Percentiles rank a stretch among this genome's conserved stretches.
Conservation (phyloP, 805 yeast genomes). For the Kuraishia floccosa region DNA sequence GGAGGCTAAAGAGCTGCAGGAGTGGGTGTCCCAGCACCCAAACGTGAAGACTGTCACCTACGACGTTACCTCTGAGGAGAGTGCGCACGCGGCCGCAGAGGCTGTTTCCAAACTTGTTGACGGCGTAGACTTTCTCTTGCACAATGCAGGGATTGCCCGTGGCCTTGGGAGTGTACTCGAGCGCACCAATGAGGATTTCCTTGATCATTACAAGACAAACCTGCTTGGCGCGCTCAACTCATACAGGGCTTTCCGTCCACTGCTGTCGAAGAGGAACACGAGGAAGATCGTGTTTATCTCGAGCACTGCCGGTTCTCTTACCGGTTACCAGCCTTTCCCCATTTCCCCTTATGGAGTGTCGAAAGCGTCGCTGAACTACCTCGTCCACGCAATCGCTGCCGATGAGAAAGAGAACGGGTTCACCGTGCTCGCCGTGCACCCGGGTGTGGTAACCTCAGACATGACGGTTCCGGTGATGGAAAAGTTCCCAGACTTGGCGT, state of each 20-base stretch:
- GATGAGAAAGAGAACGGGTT: conserved; percentile 15
- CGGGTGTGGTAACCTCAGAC: conserved; percentile 27
- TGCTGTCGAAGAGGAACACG: conserved; percentile 8
- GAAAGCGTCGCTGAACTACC: conserved; percentile 25
- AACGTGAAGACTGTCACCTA: background rate
- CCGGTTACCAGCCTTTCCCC: conserved; percentile 6
- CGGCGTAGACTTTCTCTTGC: conserved; percentile 1
- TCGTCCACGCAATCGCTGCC: conserved; percentile 13
- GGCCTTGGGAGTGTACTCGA: background rate
- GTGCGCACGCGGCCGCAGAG: background rate
- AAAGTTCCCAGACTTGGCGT: too few relatives aligned
- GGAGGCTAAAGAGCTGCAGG: background rate
- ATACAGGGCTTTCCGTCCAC: conserved; percentile 10
- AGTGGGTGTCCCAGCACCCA: background rate
- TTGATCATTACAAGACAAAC: conserved; percentile 10
- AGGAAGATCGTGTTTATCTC: conserved; percentile 17
- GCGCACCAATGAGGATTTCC: background rate
- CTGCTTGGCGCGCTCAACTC: conserved; percentile 12
- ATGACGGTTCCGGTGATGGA: too few relatives aligned
- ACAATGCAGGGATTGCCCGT: conserved; percentile 1
- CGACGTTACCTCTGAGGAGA: background rate
- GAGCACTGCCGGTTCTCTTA: conserved; percentile 13
- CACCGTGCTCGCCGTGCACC: conserved; percentile 21
- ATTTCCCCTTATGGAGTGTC: conserved; percentile 22
- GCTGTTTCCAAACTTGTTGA: too few relatives aligned